These are phyloP conservation scores for Ophiocordyceps polyrhachis-furcata DNA, from an alignment of 2,329 filamentous ascomycete genomes.

Conservation along the genomic window DNA sequence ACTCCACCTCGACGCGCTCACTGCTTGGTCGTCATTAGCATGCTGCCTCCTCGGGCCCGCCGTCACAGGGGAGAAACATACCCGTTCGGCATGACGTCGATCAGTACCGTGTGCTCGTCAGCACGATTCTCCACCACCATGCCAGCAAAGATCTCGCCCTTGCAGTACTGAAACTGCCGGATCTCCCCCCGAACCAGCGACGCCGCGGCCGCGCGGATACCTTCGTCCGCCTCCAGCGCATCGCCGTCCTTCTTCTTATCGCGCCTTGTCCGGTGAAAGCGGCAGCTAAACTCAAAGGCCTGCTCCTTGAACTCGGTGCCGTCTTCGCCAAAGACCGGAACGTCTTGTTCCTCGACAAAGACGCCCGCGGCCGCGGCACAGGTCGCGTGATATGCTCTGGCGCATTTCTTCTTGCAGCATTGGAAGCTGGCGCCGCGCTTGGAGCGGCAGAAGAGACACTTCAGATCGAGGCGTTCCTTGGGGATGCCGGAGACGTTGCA, in stretches of 20 bases:
- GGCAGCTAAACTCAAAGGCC: conserved; percentile 83
- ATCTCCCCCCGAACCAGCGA: conserved; percentile 54
- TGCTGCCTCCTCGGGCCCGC: background rate
- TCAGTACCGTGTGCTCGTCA: conserved; percentile 55
- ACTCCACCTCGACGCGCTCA: conserved; percentile 61
- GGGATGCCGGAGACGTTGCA: conserved; percentile 66
- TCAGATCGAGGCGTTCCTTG: conserved; percentile 75
- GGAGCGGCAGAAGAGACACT: conserved; percentile 86
- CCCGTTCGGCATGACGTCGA: conserved; percentile 74
- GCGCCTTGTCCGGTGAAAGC: conserved; percentile 80
- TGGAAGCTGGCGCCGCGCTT: conserved; percentile 95
- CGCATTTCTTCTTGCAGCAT: conserved; percentile 88
- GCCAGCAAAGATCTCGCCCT: conserved; percentile 80
- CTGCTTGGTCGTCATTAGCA: conserved; percentile 25
- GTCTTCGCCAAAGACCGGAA: conserved; percentile 76
- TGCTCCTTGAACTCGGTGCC: conserved; percentile 84
- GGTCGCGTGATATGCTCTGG: conserved; percentile 82
- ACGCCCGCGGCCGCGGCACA: conserved; percentile 86
- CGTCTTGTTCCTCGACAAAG: conserved; percentile 70
- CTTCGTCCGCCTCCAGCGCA: conserved; percentile 48
- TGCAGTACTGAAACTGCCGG: conserved; percentile 70
- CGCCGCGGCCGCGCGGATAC: conserved; percentile 48
- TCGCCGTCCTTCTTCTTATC: conserved; percentile 56
- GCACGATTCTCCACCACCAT: conserved; percentile 66
- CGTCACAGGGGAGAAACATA: conserved; percentile 22